A percentile compares a stretch with the other conserved stretches of the same genome.
Conservation (phyloP, 140 eudicot species). For the Senecio squalidus region DNA sequence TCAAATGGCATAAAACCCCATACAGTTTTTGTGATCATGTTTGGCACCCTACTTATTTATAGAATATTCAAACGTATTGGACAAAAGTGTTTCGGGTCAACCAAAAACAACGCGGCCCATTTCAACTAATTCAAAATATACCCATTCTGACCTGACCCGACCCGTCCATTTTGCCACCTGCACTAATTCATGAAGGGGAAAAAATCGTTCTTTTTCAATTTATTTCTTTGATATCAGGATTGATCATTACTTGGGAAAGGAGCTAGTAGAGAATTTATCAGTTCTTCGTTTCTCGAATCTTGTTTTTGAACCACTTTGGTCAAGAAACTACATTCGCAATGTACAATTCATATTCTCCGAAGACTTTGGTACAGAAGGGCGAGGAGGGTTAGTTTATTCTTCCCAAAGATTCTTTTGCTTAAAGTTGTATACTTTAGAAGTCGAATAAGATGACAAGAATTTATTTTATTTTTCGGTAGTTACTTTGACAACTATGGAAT, state of each 20-base stretch:
- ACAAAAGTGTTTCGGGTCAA: background rate
- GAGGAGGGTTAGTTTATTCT: constrained; percentile 80
- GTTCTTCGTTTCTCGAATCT: constrained; percentile 96
- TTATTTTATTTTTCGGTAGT: constrained; percentile 20
- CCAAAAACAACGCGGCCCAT: background rate
- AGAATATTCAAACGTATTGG: background rate
- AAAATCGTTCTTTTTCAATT: background rate
- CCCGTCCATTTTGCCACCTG: background rate
- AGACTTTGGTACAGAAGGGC: constrained; percentile 95
- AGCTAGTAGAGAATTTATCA: constrained; percentile 87
- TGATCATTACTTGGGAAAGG: constrained; percentile 96
- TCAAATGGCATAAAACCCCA: background rate
- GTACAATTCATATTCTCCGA: constrained; percentile 94
- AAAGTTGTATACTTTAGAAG: background rate
- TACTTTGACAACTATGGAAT: constrained; percentile 94
- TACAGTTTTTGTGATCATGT: background rate
- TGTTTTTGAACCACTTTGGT: constrained; percentile 97
- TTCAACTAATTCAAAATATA: background rate
- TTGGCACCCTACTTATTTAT: background rate
- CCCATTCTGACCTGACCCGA: background rate
- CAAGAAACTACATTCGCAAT: constrained; percentile 86
- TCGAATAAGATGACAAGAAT: background rate
- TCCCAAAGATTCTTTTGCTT: background rate
- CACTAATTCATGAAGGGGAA: background rate
- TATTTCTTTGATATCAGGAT: constrained; percentile 44